Conservation (phyloP, 179 eudicot species). For the Pouteria campechiana region DNA sequence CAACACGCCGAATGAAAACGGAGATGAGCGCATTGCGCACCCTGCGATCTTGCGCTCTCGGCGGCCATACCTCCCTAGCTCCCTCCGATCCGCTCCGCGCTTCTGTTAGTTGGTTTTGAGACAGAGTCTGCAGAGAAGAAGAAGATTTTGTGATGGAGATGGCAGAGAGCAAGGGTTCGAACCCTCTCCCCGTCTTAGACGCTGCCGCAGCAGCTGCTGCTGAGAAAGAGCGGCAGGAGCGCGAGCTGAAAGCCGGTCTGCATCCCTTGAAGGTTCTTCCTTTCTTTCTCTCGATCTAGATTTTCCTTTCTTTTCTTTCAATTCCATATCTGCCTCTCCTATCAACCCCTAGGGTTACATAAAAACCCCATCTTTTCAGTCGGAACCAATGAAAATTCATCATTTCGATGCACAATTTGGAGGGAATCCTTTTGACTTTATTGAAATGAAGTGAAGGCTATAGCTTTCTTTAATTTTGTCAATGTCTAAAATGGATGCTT, state of each 20-base stretch:
- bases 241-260: constrained; percentile 73
- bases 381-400: no score
- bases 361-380: neutral
- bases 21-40: no score
- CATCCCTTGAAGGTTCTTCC: constrained; percentile 64
- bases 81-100: no score
- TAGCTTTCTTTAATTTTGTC: no score
- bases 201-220: constrained; percentile 22
- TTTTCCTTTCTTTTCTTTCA: neutral
- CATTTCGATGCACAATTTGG: neutral
- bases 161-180: constrained; percentile 20
- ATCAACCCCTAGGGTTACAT: no score
- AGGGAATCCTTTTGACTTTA: neutral
- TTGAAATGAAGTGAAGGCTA: no score
- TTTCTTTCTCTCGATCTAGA: neutral
- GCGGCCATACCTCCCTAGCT: no score
- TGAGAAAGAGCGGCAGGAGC: constrained; percentile 60
- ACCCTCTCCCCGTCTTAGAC: neutral
- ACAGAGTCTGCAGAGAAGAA: constrained; percentile 34
- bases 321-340: neutral
- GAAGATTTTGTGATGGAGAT: no score
- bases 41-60: no score
- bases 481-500: no score
- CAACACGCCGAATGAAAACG: no score
- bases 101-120: no score